Conservation (phyloP, 1,284 basidiomycete species). For the Leccinum proximum region DNA sequence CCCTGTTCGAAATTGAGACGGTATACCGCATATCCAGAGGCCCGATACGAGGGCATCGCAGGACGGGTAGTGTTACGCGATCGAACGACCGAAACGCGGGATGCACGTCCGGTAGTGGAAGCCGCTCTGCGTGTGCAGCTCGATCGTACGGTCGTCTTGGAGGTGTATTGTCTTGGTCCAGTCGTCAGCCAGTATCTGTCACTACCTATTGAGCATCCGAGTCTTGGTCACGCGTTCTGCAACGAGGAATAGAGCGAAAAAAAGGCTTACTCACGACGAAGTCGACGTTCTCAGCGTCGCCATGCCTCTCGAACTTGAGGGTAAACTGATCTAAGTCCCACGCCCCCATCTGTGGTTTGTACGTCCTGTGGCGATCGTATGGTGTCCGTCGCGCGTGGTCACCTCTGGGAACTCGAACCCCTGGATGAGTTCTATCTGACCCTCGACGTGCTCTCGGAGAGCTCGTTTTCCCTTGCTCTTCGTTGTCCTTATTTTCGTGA, state of each 20-base stretch:
- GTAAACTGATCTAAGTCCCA: conserved; percentile 32
- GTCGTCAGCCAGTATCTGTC: conserved; percentile 92
- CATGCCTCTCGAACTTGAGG: conserved; percentile 95
- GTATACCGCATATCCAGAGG: conserved; percentile 85
- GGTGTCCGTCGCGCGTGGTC: conserved; percentile 83
- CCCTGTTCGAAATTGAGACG: conserved; percentile 97
- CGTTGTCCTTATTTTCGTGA: conserved; percentile 66
- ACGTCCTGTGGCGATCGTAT: conserved; percentile 96
- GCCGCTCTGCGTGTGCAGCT: conserved; percentile 93
- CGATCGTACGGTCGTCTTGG: conserved; percentile 93
- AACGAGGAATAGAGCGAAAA: background rate
- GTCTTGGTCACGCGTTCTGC: background rate
- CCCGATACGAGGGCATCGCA: conserved; percentile 77
- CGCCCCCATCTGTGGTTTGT: conserved; percentile 89
- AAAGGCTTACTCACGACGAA: conserved; percentile 80
- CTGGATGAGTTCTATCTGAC: conserved; percentile 86
- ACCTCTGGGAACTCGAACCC: conserved; percentile 97
- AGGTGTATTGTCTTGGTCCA: conserved; percentile 99
- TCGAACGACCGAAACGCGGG: conserved; percentile 89
- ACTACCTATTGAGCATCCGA: background rate
- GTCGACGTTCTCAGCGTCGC: conserved; percentile 97
- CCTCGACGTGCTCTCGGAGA: conserved; percentile 66
- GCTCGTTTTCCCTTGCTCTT: conserved; percentile 56
- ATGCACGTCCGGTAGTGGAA: conserved; percentile 93
- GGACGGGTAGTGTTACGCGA: conserved; percentile 89